Evolutionary conservation across 495 filamentous ascomycete species (phyloP).

Genomic region (Talaromyces adpressus): DNA sequence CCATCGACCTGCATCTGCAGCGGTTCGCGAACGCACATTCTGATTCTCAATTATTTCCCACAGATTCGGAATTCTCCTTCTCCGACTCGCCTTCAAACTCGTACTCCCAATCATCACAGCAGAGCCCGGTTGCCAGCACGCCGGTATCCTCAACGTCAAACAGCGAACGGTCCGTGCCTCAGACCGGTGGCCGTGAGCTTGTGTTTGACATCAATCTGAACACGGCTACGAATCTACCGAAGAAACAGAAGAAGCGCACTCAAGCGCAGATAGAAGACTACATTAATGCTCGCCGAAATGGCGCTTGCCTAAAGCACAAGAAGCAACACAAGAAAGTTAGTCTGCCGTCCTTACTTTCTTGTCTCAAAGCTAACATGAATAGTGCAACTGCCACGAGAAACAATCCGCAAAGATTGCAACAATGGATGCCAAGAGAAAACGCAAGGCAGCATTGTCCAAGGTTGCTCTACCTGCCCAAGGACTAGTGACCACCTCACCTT

Average conservation of each 20-base stretch:
- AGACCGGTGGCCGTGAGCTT: slow-evolving; percentile 26
- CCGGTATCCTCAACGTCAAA: not conserved
- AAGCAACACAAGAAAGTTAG: slow-evolving; percentile 43
- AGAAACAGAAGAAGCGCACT: slow-evolving; percentile 40
- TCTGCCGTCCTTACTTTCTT: not conserved
- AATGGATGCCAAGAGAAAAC: not conserved
- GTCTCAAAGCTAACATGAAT: slow-evolving; percentile 15
- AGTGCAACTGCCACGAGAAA: slow-evolving; percentile 41
- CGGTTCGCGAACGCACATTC: slow-evolving; percentile 24
- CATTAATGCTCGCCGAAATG: slow-evolving; percentile 40
- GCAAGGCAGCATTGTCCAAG: not conserved
- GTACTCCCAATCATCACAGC: not conserved
- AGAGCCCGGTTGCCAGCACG: not conserved
- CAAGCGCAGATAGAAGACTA: slow-evolving; percentile 41
- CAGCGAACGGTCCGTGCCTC: not conserved
- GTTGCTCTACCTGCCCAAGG: not conserved
- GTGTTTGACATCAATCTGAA: slow-evolving; percentile 46
- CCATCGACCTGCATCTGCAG: slow-evolving; percentile 36
- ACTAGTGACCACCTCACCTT: not conserved
- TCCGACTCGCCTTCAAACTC: slow-evolving; percentile 4
- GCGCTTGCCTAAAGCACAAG: slow-evolving; percentile 41
- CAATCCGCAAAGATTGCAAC: not conserved
- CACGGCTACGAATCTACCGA: slow-evolving; percentile 32
- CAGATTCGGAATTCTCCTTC: not conserved
- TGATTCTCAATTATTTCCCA: not conserved